Percentiles rank a stretch among this genome's conserved stretches.
Conservation (phyloP, 805 yeast genomes). For the Tetrapisispora fleetii region DNA sequence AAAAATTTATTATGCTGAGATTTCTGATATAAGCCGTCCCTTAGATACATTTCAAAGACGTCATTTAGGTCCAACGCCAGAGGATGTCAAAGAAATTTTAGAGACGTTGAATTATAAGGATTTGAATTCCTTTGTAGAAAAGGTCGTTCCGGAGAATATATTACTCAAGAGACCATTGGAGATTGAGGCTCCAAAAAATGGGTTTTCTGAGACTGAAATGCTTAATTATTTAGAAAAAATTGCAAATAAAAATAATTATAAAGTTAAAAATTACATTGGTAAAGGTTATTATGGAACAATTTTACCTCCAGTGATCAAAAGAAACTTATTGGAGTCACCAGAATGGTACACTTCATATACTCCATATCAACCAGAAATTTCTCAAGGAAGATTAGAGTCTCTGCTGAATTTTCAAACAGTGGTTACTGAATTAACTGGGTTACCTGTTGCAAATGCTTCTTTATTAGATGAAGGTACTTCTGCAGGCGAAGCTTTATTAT, state of each 20-base stretch:
- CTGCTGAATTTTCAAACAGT: conserved; percentile 89
- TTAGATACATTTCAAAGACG: conserved; percentile 84
- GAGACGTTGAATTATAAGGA: conserved; percentile 51
- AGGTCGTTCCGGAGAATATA: conserved; percentile 71
- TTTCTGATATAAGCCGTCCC: conserved; percentile 20
- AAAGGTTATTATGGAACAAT: conserved; percentile 89
- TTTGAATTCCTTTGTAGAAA: conserved; percentile 56
- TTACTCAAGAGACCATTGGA: conserved; percentile 56
- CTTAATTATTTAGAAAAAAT: conserved; percentile 53
- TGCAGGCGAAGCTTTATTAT: conserved; percentile 92
- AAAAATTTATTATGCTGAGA: conserved; percentile 36
- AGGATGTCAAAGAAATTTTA: conserved; percentile 59
- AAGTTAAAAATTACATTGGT: conserved; percentile 73
- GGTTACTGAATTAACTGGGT: conserved; percentile 80
- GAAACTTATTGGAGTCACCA: conserved; percentile 86
- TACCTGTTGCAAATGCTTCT: conserved; percentile 92
- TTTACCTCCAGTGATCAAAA: conserved; percentile 84
- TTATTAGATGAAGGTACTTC: conserved; percentile 94
- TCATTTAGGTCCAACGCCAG: conserved; percentile 75
- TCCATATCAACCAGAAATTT: conserved; percentile 96
- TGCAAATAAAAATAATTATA: conserved; percentile 60
- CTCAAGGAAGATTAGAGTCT: conserved; percentile 91
- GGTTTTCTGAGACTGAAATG: conserved; percentile 78
- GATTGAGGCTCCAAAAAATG: conserved; percentile 53
- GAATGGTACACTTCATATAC: conserved; percentile 99